Base-by-base conservation (phyloP, 1,139 yeast species). In the Diutina neorugosa region DNA sequence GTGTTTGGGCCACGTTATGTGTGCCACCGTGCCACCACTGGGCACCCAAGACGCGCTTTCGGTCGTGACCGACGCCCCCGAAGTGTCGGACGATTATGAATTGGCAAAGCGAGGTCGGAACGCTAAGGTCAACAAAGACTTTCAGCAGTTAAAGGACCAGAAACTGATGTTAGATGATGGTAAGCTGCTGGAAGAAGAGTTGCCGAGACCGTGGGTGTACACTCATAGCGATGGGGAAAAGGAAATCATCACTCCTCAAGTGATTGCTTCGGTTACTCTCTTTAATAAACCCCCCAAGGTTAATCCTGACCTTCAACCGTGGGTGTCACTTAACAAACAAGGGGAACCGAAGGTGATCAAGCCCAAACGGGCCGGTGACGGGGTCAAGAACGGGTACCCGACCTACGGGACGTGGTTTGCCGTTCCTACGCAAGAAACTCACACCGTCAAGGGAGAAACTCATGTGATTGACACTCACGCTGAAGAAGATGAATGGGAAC, bases 281-380 rank as follows among this genome's bases (percentile, higher is more conserved):
- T 78, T 82, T 55, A 88, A 84, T 12, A 80, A 82, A 61, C 96
- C 95, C 1, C 80, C 87, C 0, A 67, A 68, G 8, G 79, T 84
- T 9, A 80, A 87, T 20, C 72, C 84, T 57, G 87, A 87, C 14
- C 74, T 86, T 56, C 81, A 82, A 57, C 86, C 86, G n/a, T 89
- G 96, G 96, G 73, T 89, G 52, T 77, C 88, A 2, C 72, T 89
- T 61, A 77, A 88, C 54, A 82, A 84, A 57, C 80, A 84, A 56
- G 96, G 96, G 8, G 66, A 76, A n/a, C 94, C 96, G 53, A 82
- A 84, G 65, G 87, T 96, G 0, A 80, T 88, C 53, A 73, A 68
- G 51, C 96, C 96, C 1, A 76, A 86, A 59, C 61, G 81, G 61
- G 87, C 87, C 62, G 81, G 83, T 57, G 96, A 95, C 5, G 71